These are phyloP conservation scores for Ophiostoma ips DNA, from an alignment of 2,329 filamentous ascomycete species.

Conservation along the genomic window DNA sequence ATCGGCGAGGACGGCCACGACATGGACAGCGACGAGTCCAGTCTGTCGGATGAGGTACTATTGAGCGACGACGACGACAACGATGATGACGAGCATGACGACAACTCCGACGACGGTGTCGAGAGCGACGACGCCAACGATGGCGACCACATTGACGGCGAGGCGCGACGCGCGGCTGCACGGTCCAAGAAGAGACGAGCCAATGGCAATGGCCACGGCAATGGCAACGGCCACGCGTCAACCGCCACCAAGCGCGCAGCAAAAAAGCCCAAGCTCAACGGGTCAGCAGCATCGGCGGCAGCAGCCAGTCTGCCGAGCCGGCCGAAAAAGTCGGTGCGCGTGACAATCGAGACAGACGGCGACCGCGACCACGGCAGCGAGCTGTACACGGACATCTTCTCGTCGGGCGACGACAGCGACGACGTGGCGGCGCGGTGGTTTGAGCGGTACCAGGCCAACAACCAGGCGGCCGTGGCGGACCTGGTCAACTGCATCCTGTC, in stretches of 20 bases:
- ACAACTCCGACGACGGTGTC: conserved; percentile 26
- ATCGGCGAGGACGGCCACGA: conserved; percentile 15
- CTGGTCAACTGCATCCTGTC: conserved; percentile 54
- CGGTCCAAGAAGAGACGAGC: conserved; percentile 8
- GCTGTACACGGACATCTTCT: conserved; percentile 49
- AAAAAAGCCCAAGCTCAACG: conserved; percentile 52
- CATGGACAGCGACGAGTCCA: conserved; percentile 35
- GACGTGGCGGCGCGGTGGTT: conserved; percentile 48
- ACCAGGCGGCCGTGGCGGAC: conserved; percentile 41
- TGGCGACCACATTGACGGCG: conserved; percentile 12
- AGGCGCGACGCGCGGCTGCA: conserved; percentile 22
- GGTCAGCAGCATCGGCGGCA: conserved; percentile 22
- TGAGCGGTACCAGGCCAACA: conserved; percentile 40
- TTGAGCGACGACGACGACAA: conserved; percentile 15
- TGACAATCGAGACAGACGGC: conserved; percentile 36
- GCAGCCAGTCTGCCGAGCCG: conserved; percentile 34
- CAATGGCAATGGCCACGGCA: neutral
- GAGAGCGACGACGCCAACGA: conserved; percentile 19
- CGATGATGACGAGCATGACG: conserved; percentile 20
- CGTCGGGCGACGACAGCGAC: conserved; percentile 40
- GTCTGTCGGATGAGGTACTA: conserved; percentile 27
- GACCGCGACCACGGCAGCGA: conserved; percentile 39
- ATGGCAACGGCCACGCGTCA: conserved; percentile 21
- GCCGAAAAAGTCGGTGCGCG: conserved; percentile 41
- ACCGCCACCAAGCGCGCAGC: conserved; percentile 37